Percentiles rank a stretch among this genome's conserved stretches.
Evolutionary conservation across 2,329 filamentous ascomycete genomes (phyloP).

Genomic region (Aspergillus latus): DNA sequence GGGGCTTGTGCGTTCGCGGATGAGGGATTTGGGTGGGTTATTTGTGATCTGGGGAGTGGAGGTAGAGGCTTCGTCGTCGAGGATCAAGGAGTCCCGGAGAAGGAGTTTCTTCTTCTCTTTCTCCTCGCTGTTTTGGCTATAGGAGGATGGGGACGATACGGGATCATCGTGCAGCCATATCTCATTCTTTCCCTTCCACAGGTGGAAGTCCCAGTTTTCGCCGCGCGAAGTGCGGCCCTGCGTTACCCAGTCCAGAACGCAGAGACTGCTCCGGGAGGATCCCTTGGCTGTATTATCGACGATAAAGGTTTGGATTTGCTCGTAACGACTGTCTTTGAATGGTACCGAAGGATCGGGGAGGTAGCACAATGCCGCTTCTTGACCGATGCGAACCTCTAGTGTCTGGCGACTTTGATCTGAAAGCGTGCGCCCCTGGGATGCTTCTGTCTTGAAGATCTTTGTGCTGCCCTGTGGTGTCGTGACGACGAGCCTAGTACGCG

Average conservation of each 20-base stretch:
- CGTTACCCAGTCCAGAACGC: slow-evolving; percentile 90
- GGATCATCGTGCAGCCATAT: slow-evolving; percentile 47
- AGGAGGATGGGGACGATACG: slow-evolving; percentile 8
- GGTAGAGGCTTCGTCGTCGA: slow-evolving; percentile 57
- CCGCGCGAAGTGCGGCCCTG: slow-evolving; percentile 81
- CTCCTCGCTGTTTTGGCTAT: not conserved
- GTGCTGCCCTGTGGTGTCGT: slow-evolving; percentile 74
- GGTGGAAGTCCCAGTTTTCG: slow-evolving; percentile 81
- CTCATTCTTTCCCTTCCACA: slow-evolving; percentile 84
- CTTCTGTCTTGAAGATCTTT: slow-evolving; percentile 84
- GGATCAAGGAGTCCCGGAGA: slow-evolving; percentile 78
- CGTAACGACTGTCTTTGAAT: slow-evolving; percentile 78
- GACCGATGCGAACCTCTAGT: slow-evolving; percentile 50
- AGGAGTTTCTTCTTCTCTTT: slow-evolving; percentile 59
- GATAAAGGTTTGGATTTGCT: slow-evolving; percentile 78
- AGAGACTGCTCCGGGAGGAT: slow-evolving; percentile 58
- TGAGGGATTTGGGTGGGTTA: slow-evolving; percentile 22
- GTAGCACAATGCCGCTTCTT: slow-evolving; percentile 57
- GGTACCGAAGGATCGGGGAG: slow-evolving; percentile 93
- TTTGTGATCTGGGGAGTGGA: slow-evolving; percentile 34
- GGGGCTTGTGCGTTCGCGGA: slow-evolving; percentile 65
- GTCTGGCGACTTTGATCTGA: slow-evolving; percentile 49
- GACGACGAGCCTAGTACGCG: slow-evolving; percentile 64
- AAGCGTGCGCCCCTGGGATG: slow-evolving; percentile 38
- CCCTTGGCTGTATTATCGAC: slow-evolving; percentile 47